These are phyloP conservation scores for Gracilariopsis chorda DNA, from an alignment of 23 red algal genomes.

Conservation along the genomic window DNA sequence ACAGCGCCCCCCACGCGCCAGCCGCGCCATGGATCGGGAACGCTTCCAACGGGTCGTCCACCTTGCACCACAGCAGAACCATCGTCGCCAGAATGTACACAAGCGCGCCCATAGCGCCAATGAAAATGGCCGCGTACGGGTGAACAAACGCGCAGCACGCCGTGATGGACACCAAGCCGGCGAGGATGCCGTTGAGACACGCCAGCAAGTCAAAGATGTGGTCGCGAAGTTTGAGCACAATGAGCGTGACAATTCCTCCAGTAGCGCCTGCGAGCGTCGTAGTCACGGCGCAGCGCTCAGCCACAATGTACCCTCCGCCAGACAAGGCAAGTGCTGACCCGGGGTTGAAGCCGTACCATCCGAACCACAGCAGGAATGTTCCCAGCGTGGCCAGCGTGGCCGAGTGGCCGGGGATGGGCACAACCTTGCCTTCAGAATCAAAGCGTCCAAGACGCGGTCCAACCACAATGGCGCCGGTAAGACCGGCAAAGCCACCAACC, in stretches of 20 bases:
- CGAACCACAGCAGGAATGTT: slow-evolving; percentile 94
- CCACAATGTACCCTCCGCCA: slow-evolving; percentile 1
- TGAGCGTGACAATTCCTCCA: slow-evolving; percentile 64
- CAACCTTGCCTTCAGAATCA: slow-evolving; percentile 84
- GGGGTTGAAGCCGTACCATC: slow-evolving; percentile 99
- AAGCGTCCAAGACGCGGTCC: slow-evolving; percentile 97
- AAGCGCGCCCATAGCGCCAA: slow-evolving; percentile 79
- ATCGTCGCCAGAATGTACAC: slow-evolving; percentile 75
- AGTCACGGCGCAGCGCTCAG: slow-evolving; percentile 64
- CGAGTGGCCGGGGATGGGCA: slow-evolving; percentile 91
- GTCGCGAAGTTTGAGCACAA: slow-evolving; percentile 68
- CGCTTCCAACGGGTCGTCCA: slow-evolving; percentile 96
- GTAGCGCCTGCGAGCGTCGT: slow-evolving; percentile 82
- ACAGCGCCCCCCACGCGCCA: slow-evolving; percentile 80
- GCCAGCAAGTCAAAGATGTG: slow-evolving; percentile 76
- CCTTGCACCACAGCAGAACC: slow-evolving; percentile 58
- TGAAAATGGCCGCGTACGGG: slow-evolving; percentile 72
- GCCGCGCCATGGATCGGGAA: slow-evolving; percentile 83
- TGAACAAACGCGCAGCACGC: slow-evolving; percentile 83
- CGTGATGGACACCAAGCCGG: slow-evolving; percentile 87
- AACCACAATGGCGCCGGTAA: slow-evolving; percentile 82
- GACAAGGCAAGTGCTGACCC: slow-evolving; percentile 71
- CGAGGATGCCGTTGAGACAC: slow-evolving; percentile 81
- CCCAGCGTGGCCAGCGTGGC: slow-evolving; percentile 81
- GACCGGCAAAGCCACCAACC: slow-evolving; percentile 80